Conservation (phyloP, 2,329 filamentous ascomycete genomes). For the Dactylellina drechsleri region DNA sequence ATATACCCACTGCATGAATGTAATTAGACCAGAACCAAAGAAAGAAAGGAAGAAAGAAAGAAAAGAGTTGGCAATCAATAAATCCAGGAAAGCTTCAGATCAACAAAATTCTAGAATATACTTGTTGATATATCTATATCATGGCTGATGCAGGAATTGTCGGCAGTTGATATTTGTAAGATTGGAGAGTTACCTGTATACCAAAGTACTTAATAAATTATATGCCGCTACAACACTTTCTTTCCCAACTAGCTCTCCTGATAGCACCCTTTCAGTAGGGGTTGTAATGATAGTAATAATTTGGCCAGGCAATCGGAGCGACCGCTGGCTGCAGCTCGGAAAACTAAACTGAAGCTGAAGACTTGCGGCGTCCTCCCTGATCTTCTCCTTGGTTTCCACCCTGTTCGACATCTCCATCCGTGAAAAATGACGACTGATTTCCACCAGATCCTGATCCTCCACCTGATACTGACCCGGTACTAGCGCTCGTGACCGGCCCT, state of each 20-base stretch:
- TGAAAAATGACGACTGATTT: constrained; percentile 49
- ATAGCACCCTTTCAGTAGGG: background rate
- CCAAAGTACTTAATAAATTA: no score
- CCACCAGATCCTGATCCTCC: constrained; percentile 46
- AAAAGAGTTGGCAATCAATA: background rate
- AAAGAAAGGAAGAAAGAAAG: no score
- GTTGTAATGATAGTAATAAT: constrained; percentile 19
- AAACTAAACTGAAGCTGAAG: constrained; percentile 50
- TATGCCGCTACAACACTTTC: no score
- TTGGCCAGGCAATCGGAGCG: constrained; percentile 23
- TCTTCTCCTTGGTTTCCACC: constrained; percentile 30
- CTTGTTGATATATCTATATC: constrained; percentile 1
- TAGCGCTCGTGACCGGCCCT: constrained; percentile 22
- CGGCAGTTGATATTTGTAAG: background rate
- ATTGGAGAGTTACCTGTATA: no score
- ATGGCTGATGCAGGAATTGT: background rate
- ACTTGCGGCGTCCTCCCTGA: constrained; percentile 36
- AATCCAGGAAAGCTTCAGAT: background rate
- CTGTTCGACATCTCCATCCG: constrained; percentile 42
- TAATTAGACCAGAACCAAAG: constrained; percentile 6
- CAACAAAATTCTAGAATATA: background rate
- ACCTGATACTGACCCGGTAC: constrained; percentile 38
- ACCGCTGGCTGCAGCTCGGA: constrained; percentile 15
- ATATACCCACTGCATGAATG: constrained; percentile 32
- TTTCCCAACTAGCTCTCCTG: background rate